Base-by-base conservation (phyloP, 2,329 filamentous ascomycete species). In the Claviceps fusiformis region DNA sequence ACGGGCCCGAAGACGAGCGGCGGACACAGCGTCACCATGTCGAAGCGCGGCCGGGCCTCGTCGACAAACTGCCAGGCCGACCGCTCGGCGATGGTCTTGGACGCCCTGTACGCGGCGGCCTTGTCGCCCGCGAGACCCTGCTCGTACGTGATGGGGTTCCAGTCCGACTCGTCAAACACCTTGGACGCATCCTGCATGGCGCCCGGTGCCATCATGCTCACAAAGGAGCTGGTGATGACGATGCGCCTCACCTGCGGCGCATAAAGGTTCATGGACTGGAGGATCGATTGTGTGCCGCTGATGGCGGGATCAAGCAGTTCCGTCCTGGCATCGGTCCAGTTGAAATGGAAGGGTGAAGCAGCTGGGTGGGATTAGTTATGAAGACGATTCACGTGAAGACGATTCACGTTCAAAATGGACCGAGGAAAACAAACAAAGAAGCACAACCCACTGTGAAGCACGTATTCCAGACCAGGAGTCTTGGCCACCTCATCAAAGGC, bases 401-500 rank as follows among this genome's bases (percentile, higher is more conserved):
- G n/a, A n/a, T n/a, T n/a, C n/a, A n/a, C n/a, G n/a, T n/a, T n/a
- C n/a, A n/a, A n/a, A n/a, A n/a, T n/a, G n/a, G n/a, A n/a, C n/a
- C n/a, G n/a, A n/a, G n/a, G n/a, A n/a, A n/a, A n/a, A n/a, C n/a
- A n/a, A n/a, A n/a, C n/a, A n/a, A n/a, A n/a, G 35, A 13, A 13
- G 35, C 7, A 3, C 3, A 37, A 13, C 11, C 15, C 37, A 48
- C 46, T 81, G 69, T 84, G 80, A 54, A 83, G 69, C 44, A 83
- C 78, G 51, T 76, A 76, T 55, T 79, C 74, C 53, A 82, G 67
- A 31, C 72, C 74, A 1, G 75, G 73, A 4, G 65, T 71, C 66
- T 72, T 68, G 58, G 77, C 73, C 1, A 78, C 81, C 62, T 82
- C 75, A 62, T 88, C 82, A 65, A 95, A 95, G 56, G 89, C 89